These are phyloP conservation scores for Ganoderma sp. DNA, from an alignment of 1,284 basidiomycete genomes.

Conservation along the genomic window DNA sequence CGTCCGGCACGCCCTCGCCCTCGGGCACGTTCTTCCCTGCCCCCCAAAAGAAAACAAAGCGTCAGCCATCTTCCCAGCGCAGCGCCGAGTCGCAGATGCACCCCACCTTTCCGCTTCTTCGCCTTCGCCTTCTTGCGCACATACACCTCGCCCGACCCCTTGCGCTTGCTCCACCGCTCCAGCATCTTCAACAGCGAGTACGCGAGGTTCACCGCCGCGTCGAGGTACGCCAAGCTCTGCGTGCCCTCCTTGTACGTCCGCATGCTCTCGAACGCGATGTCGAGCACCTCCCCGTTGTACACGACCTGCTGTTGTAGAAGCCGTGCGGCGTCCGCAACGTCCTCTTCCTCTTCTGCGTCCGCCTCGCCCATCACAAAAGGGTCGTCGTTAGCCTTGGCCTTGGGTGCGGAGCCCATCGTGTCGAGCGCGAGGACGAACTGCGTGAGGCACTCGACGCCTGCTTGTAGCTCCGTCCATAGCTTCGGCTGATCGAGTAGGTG, in stretches of 20 bases:
- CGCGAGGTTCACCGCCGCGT: constrained; percentile 82
- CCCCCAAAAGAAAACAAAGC: background rate
- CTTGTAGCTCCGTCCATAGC: constrained; percentile 91
- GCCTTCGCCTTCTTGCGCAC: constrained; percentile 73
- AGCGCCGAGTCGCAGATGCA: background rate
- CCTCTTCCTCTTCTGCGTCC: constrained; percentile 48
- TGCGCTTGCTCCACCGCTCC: constrained; percentile 82
- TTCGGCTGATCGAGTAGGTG: constrained; percentile 65
- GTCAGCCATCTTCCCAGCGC: background rate
- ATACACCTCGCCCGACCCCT: constrained; percentile 68
- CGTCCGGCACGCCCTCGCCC: constrained; percentile 68
- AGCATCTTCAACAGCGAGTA: constrained; percentile 86
- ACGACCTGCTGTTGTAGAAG: constrained; percentile 87
- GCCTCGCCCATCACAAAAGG: constrained; percentile 17
- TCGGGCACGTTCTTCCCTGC: constrained; percentile 43
- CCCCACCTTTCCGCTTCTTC: constrained; percentile 47
- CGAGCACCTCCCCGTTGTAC: constrained; percentile 92
- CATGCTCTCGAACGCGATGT: constrained; percentile 81
- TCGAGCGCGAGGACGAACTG: constrained; percentile 89
- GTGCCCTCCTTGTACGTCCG: constrained; percentile 77
- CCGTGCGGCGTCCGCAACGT: constrained; percentile 76
- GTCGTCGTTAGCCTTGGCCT: constrained; percentile 17
- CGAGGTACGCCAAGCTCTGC: constrained; percentile 77
- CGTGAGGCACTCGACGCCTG: constrained; percentile 91
- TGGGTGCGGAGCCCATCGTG: constrained; percentile 49